Conservation (phyloP, 2,329 filamentous ascomycete species). For the Sporothrix brasiliensis region DNA sequence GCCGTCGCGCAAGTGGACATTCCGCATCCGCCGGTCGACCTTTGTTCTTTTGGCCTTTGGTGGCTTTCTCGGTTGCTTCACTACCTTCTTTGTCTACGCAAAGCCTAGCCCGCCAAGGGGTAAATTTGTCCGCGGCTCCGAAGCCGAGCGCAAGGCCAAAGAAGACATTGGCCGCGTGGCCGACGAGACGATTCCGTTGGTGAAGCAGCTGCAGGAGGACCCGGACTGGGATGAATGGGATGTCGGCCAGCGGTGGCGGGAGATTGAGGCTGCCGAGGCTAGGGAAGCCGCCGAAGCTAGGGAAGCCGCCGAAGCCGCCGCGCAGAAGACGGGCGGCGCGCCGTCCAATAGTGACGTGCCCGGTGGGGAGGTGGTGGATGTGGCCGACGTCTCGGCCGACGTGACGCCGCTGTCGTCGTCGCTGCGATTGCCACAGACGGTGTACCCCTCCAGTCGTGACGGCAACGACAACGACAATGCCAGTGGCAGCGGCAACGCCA, state of each 20-base stretch:
- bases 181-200: slow-evolving; percentile 26
- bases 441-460: neutral
- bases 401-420: slow-evolving; percentile 1
- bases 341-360: neutral
- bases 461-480: neutral
- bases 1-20: neutral
- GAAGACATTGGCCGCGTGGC: slow-evolving; percentile 8
- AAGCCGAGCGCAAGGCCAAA: slow-evolving; percentile 15
- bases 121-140: slow-evolving; percentile 26
- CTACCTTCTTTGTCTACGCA: neutral
- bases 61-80: neutral
- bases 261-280: neutral
- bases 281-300: neutral
- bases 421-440: neutral
- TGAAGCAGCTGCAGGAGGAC: slow-evolving; percentile 32
- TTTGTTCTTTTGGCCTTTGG: neutral
- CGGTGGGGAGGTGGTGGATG: neutral
- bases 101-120: neutral
- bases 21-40: neutral
- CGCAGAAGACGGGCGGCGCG: neutral
- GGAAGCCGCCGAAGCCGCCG: neutral
- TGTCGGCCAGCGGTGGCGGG: slow-evolving; percentile 27
- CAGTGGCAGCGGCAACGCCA: neutral
- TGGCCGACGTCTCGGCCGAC: slow-evolving; percentile 30
- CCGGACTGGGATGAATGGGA: slow-evolving; percentile 35